Evolutionary conservation across 2,329 filamentous ascomycete genomes (phyloP).

Genomic region (Juglanconis sp.): DNA sequence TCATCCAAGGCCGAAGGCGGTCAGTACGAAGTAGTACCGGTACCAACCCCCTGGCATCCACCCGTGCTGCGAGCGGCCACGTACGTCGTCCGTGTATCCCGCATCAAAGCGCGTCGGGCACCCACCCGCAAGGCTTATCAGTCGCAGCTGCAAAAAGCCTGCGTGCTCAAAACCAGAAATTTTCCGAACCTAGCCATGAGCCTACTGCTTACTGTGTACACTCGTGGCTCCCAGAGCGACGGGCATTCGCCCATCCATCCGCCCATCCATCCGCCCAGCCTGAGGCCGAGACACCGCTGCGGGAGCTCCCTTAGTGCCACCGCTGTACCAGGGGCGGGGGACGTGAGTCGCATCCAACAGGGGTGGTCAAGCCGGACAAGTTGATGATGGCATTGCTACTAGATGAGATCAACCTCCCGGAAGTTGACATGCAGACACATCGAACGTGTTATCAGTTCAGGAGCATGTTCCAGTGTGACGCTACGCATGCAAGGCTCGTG

Average conservation of each 20-base stretch:
- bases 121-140: not conserved
- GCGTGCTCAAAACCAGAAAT: not conserved
- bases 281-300: conserved; percentile 10
- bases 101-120: not conserved
- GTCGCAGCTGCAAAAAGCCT: not conserved
- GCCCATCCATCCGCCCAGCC: conserved; percentile 1
- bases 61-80: not conserved
- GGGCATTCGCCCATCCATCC: not conserved
- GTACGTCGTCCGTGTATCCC: not conserved
- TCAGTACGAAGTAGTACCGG: not conserved
- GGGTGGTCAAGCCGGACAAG: too few species aligned
- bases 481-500: not conserved
- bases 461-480: not conserved
- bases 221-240: not conserved
- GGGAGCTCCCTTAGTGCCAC: conserved; percentile 10
- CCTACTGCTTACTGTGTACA: too few species aligned
- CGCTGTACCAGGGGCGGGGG: not conserved
- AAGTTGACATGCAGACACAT: not conserved
- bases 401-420: not conserved
- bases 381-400: not conserved
- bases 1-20: not conserved
- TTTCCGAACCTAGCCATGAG: not conserved
- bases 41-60: not conserved
- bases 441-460: not conserved
- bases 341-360: not conserved